phyloP scores from a whole-genome alignment of 2,329 filamentous ascomycete species.

The Colletotrichum agaves region DNA sequence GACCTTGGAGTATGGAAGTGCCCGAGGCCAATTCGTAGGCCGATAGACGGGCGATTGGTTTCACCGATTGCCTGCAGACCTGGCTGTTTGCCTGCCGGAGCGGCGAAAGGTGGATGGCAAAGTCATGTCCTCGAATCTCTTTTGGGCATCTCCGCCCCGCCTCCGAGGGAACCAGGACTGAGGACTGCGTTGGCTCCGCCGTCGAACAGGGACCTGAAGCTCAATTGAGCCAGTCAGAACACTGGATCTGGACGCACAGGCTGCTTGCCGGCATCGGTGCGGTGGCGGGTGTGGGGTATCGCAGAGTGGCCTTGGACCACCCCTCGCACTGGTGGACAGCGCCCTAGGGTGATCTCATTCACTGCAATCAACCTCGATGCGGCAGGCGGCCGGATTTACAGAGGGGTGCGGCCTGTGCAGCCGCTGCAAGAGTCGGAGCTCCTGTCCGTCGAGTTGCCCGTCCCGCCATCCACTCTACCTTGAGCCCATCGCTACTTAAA shows the following conservation, averaged over 20 bases:
- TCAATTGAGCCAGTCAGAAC: slow-evolving; percentile 1
- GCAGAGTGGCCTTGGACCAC: not conserved
- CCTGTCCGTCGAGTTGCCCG: slow-evolving; percentile 3
- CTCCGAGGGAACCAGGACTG: not conserved
- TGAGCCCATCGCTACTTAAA: slow-evolving; percentile 22
- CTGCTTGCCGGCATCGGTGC: slow-evolving; percentile 19
- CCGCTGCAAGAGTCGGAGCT: slow-evolving; percentile 16
- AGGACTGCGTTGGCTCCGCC: slow-evolving; percentile 12
- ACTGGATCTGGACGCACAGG: slow-evolving; percentile 4
- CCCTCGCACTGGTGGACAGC: not conserved
- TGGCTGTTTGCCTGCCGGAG: slow-evolving; percentile 15
- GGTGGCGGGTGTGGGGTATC: slow-evolving; percentile 17
- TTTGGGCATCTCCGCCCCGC: slow-evolving; percentile 38
- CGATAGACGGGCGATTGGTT: too few relatives aligned
- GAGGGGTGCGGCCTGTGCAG: not conserved
- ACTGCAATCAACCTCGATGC: not conserved
- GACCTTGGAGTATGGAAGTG: not conserved
- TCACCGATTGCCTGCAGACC: too few relatives aligned
- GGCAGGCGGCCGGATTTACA: not conserved
- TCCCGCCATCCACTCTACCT: slow-evolving; percentile 14
- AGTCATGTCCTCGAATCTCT: slow-evolving; percentile 10
- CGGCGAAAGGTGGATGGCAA: slow-evolving; percentile 15
- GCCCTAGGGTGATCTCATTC: not conserved
- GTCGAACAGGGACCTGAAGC: not conserved
- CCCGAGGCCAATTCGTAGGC: too few relatives aligned